Evolutionary conservation across 2,329 filamentous ascomycete species (phyloP).

Genomic region (Neodidymelliopsis sp.): DNA sequence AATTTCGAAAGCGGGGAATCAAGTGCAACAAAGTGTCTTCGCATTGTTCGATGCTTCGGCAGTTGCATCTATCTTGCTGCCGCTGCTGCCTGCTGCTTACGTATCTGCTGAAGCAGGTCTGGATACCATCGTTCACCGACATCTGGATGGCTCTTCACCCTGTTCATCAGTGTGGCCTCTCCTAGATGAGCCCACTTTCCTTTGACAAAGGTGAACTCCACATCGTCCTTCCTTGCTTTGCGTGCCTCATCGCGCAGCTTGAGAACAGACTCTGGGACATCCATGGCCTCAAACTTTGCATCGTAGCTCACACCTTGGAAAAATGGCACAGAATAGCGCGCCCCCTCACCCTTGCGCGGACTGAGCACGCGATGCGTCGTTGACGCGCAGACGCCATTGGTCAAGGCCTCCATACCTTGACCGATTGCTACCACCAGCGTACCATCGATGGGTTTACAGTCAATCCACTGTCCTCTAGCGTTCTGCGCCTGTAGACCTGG

Average conservation of each 20-base stretch:
- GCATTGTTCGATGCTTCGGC: conserved; percentile 5
- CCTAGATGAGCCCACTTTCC: conserved; percentile 74
- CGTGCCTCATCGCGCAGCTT: conserved; percentile 69
- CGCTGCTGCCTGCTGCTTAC: conserved; percentile 48
- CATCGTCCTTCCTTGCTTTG: conserved; percentile 68
- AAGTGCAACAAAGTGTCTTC: conserved; percentile 5
- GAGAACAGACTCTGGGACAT: conserved; percentile 68
- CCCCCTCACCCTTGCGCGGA: conserved; percentile 71
- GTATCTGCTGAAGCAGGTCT: conserved; percentile 52
- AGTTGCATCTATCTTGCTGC: conserved; percentile 10
- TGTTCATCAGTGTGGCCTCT: conserved; percentile 83
- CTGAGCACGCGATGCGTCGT: conserved; percentile 87
- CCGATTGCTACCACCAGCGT: conserved; percentile 89
- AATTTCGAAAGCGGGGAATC: neutral
- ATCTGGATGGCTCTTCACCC: conserved; percentile 86
- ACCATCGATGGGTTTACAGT: conserved; percentile 76
- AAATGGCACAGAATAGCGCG: conserved; percentile 83
- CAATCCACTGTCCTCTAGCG: conserved; percentile 78
- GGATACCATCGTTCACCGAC: conserved; percentile 78
- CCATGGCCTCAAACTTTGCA: conserved; percentile 80
- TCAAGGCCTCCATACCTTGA: conserved; percentile 85
- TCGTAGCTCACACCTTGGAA: conserved; percentile 87
- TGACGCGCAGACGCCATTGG: conserved; percentile 78
- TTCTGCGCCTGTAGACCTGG: conserved; percentile 85
- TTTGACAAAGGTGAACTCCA: conserved; percentile 83